phyloP scores from a whole-genome alignment of 495 filamentous ascomycete genomes.

The Pseudotulostoma volvatum region DNA sequence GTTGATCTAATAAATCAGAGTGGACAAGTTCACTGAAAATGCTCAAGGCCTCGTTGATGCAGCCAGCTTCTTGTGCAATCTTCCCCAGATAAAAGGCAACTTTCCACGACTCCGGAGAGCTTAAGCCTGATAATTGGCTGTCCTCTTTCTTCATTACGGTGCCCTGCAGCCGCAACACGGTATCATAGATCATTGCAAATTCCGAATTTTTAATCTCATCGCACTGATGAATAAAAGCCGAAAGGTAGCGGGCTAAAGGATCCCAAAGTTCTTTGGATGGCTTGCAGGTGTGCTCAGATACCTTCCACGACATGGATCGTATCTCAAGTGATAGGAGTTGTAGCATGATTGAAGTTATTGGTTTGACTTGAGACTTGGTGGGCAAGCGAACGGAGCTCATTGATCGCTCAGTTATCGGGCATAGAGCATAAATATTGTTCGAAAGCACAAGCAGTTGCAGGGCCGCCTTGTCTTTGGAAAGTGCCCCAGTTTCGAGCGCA shows the following conservation, averaged over 20 bases:
- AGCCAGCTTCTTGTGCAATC: slow-evolving; percentile 30
- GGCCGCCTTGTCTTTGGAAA: slow-evolving; percentile 41
- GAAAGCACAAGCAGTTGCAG: slow-evolving; percentile 55
- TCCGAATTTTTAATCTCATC: slow-evolving; percentile 23
- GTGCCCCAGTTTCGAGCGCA: slow-evolving; percentile 27
- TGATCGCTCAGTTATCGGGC: slow-evolving; percentile 22
- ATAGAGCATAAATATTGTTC: slow-evolving; percentile 47
- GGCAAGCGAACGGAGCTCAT: slow-evolving; percentile 35
- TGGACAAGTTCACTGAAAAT: slow-evolving; percentile 18
- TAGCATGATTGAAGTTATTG: slow-evolving; percentile 42
- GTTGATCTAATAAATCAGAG: slow-evolving; percentile 18
- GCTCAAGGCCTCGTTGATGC: slow-evolving; percentile 27
- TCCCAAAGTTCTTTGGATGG: slow-evolving; percentile 50
- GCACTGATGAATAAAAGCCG: slow-evolving; percentile 40
- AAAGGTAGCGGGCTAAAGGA: slow-evolving; percentile 50
- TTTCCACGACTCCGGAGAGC: slow-evolving; percentile 5
- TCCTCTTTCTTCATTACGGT: neutral
- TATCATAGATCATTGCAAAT: slow-evolving; percentile 24
- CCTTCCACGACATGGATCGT: slow-evolving; percentile 51
- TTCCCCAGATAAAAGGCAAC: slow-evolving; percentile 24
- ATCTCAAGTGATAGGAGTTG: slow-evolving; percentile 52
- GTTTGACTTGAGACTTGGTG: slow-evolving; percentile 36
- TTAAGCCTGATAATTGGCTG: neutral
- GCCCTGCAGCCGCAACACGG: slow-evolving; percentile 18
- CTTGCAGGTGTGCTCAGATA: slow-evolving; percentile 53